These are phyloP conservation scores for Pleurotus djamor DNA, from an alignment of 768 basidiomycete genomes.

Conservation along the genomic window DNA sequence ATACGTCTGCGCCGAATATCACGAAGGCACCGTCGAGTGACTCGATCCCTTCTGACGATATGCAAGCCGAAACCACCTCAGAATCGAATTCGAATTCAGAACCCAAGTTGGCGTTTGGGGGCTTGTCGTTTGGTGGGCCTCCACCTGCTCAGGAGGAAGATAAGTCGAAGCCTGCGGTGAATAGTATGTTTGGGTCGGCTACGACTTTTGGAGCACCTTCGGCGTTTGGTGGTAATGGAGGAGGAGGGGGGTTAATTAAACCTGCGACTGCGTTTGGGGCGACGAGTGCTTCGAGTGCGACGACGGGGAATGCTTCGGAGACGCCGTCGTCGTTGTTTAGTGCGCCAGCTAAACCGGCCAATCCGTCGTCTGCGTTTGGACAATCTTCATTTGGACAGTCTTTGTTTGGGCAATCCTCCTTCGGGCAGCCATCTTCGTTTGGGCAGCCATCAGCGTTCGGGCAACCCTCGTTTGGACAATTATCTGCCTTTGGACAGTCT, in stretches of 20 bases:
- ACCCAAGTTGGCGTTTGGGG: not conserved
- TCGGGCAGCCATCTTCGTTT: slow-evolving; percentile 28
- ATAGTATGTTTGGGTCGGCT: slow-evolving; percentile 17
- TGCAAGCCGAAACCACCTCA: not conserved
- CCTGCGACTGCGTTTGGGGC: slow-evolving; percentile 10
- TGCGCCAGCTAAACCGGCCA: slow-evolving; percentile 10
- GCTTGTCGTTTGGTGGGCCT: not conserved
- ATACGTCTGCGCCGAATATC: not conserved
- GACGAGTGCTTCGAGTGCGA: slow-evolving; percentile 8
- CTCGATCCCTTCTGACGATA: not conserved
- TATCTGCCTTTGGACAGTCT: slow-evolving; percentile 26
- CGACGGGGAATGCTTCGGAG: slow-evolving; percentile 10
- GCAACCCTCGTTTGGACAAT: slow-evolving; percentile 29
- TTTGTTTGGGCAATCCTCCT: too few relatives aligned
- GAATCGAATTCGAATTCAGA: not conserved
- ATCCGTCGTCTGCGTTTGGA: slow-evolving; percentile 17
- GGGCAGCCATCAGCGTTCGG: slow-evolving; percentile 23
- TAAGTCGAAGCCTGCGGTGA: not conserved
- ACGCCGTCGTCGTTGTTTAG: not conserved
- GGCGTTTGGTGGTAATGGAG: slow-evolving; percentile 14
- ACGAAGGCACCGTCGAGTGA: not conserved
- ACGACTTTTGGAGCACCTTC: not conserved
- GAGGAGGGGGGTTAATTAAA: not conserved
- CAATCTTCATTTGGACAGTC: slow-evolving; percentile 23
- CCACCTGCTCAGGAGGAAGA: not conserved